phyloP scores from a whole-genome alignment of 768 basidiomycete genomes.

The Naganishia antarctica region DNA sequence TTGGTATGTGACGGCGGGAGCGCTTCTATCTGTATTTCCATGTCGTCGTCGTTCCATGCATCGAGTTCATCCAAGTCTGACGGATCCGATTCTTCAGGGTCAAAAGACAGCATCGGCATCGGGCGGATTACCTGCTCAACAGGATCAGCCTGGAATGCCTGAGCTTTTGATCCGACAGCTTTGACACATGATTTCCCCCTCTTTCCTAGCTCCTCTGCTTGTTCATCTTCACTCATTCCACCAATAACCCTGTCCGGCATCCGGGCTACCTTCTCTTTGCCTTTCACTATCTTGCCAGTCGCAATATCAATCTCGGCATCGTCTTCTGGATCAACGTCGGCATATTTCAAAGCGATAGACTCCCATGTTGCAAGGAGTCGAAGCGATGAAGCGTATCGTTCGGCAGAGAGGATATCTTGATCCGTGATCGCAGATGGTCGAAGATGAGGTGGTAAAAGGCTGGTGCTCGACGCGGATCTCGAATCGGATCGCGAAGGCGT shows the following conservation, averaged over 20 bases:
- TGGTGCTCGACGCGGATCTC: not conserved
- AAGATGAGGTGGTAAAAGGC: conserved; percentile 9
- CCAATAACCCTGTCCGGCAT: conserved; percentile 18
- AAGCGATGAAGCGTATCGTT: conserved; percentile 17
- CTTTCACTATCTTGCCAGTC: conserved; percentile 14
- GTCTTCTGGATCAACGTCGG: conserved; percentile 20
- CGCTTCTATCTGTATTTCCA: conserved; percentile 16
- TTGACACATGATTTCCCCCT: not conserved
- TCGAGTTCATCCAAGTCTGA: conserved; percentile 15
- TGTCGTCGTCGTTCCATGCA: conserved; percentile 1
- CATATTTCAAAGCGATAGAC: conserved; percentile 23
- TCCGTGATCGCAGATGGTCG: conserved; percentile 7
- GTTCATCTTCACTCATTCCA: conserved; percentile 11
- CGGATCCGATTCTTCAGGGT: conserved; percentile 1
- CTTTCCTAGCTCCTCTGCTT: conserved; percentile 3
- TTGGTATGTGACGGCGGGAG: conserved; percentile 6
- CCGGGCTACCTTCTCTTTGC: conserved; percentile 6
- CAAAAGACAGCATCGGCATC: not conserved
- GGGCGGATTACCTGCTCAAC: not conserved
- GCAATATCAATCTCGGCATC: conserved; percentile 24
- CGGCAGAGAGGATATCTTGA: conserved; percentile 6
- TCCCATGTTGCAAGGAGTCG: conserved; percentile 22
- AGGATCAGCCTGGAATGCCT: not conserved
- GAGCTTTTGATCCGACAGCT: not conserved
- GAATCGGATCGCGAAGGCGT: not conserved